phyloP scores from a whole-genome alignment of 345 rosid genomes.

The Eutrema japonicum region DNA sequence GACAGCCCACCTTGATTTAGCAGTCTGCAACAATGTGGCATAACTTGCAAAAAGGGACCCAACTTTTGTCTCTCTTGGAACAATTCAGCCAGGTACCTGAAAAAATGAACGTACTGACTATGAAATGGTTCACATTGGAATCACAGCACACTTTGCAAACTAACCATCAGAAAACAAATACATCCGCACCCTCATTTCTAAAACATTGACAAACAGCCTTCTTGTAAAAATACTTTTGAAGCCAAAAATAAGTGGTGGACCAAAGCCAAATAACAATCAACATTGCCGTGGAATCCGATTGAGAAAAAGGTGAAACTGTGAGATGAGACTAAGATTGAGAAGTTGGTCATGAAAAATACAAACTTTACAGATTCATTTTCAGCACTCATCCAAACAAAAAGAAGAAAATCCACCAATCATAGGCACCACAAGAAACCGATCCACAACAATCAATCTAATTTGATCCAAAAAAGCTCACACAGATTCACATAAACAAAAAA shows the following conservation, averaged over 20 bases:
- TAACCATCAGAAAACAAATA: not conserved
- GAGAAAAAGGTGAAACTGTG: slow-evolving; percentile 4
- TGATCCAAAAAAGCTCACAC: slow-evolving; percentile 16
- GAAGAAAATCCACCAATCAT: slow-evolving; percentile 16
- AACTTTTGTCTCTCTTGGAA: slow-evolving; percentile 84
- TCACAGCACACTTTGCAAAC: not conserved
- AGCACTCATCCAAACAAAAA: not conserved
- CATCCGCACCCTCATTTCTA: not conserved
- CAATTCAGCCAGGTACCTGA: slow-evolving; percentile 85
- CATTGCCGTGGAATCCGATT: not conserved
- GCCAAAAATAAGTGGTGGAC: not conserved
- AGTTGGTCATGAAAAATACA: slow-evolving; percentile 14
- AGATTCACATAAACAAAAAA: not conserved
- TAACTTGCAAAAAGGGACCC: slow-evolving; percentile 74
- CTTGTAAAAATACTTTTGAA: not conserved
- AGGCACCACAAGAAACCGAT: slow-evolving; percentile 18
- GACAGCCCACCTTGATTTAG: slow-evolving; percentile 66
- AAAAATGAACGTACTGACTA: not conserved
- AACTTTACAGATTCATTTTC: slow-evolving; percentile 4
- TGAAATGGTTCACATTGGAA: not conserved
- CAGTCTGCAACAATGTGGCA: slow-evolving; percentile 75
- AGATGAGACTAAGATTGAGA: slow-evolving; percentile 16
- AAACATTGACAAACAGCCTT: not conserved
- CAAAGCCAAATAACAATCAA: not conserved
- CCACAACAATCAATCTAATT: slow-evolving; percentile 12